Evolutionary conservation across 768 basidiomycete genomes (phyloP), one percentile per base, ranked within the genome.

Genomic region (Tylopilus cervinicoccineus): DNA sequence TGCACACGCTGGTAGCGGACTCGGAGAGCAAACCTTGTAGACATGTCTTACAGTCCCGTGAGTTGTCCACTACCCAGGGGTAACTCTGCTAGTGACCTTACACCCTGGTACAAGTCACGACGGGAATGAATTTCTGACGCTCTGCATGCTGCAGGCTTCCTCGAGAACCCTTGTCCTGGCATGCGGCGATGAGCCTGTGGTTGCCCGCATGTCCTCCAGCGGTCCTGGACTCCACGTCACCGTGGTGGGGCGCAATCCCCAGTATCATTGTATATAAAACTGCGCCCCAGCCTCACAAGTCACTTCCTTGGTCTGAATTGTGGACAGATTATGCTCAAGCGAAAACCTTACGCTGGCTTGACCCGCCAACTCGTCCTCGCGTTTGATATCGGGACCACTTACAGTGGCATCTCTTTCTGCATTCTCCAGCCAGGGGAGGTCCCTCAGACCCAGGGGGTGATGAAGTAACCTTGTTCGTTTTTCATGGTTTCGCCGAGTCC

Each of bases 301-400:
- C 23, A 10, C 31, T n/a, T 7, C 24, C 12, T 22, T n/a, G 23
- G 14, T 47, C 50, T 27, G 42, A 46, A 36, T 26, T 27, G 11
- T 6, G 29, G n/a, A 41, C 17, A 8, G 34, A n/a, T 20, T 16
- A 69, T 70, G 70, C 45, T 60, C 12, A 44, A 58, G 16, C 60
- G 69, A 42, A 36, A 20, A 12, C 34, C 34, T 5, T 36, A 12
- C 19, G 11, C 34, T 36, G 34, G 11, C 34, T 36, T 17, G 34
- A 11, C 1, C 19, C 10, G 5, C 34, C 1, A 36, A 36, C 34
- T 36, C 34, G 5, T 36, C 10, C 17, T 36, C 4, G 34, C 34
- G 19, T 19, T 36, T 14, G 34, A 36, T 19, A 20, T 36, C 20
- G 34, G 34, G 11, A 36, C 34, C 8, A 17, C 19, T 12, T 20